A percentile compares a stretch with the other conserved stretches of the same genome.
Evolutionary conservation across 192 early-diverging fungal genomes (phyloP).

Genomic region (Diversispora epigaea): DNA sequence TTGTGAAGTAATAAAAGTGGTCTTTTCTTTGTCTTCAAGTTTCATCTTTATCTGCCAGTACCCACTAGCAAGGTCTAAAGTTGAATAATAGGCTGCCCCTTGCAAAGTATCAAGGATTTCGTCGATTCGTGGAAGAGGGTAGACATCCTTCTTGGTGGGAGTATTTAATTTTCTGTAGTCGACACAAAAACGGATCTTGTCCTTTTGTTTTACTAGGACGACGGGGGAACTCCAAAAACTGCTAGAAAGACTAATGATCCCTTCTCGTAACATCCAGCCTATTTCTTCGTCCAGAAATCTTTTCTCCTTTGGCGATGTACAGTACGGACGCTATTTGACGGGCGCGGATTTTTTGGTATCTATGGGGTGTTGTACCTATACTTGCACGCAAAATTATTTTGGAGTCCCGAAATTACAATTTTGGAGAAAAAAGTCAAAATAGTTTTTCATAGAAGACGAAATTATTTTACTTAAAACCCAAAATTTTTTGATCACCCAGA

Average conservation of each 20-base stretch:
- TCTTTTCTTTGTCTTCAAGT: neutral
- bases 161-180: conserved; percentile 55
- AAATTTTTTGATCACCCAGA: no score
- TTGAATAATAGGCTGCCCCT: conserved; percentile 39
- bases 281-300: conserved; percentile 25
- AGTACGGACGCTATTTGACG: neutral
- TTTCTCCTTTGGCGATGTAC: neutral
- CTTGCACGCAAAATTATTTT: no score
- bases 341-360: neutral
- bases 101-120: conserved; percentile 39
- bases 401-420: no score
- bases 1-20: conserved; percentile 21
- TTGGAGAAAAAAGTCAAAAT: no score
- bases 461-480: no score
- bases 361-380: no score
- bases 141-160: conserved; percentile 45
- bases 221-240: conserved; percentile 46
- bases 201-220: neutral
- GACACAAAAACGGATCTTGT: conserved; percentile 33
- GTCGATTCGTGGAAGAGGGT: conserved; percentile 53
- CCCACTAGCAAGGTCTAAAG: conserved; percentile 41
- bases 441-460: no score
- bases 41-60: conserved; percentile 45
- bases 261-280: conserved; percentile 37
- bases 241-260: conserved; percentile 38